Conservation (phyloP, 208 protist genomes). For the Endotrypanum monterogeii region DNA sequence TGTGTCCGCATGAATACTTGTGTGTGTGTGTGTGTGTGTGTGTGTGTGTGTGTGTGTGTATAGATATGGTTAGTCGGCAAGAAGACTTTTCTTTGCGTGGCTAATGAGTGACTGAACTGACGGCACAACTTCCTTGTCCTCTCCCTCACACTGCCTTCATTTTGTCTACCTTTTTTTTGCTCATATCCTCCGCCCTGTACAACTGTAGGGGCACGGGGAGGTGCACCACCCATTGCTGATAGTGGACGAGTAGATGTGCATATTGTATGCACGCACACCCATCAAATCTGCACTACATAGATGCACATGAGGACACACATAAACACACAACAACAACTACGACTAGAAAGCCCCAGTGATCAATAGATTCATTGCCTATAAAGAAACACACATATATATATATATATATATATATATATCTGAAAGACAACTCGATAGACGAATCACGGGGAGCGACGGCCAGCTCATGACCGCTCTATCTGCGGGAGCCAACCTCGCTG, state of each 20-base stretch:
- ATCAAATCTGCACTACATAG: too few relatives aligned
- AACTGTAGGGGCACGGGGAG: background rate
- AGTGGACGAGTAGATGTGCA: background rate
- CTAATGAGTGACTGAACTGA: background rate
- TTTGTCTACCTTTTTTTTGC: background rate
- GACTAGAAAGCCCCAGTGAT: background rate
- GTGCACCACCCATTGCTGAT: background rate
- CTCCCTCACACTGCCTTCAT: background rate
- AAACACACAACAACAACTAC: background rate
- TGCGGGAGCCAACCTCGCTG: constrained; percentile 2
- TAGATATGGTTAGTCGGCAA: too few relatives aligned
- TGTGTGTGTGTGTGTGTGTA: too few relatives aligned
- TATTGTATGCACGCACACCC: too few relatives aligned
- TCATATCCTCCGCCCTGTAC: too few relatives aligned
- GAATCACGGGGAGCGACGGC: background rate
- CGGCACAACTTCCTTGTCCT: background rate
- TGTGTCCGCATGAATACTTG: background rate
- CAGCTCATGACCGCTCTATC: constrained; percentile 1
- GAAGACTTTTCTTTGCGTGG: too few relatives aligned
- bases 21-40: background rate
- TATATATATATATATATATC: constrained; percentile 21
- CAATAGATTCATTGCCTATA: background rate
- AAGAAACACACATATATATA: background rate
- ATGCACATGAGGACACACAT: background rate
- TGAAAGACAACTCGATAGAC: background rate